Percentiles rank a stretch among this genome's conserved stretches.
phyloP scores from a whole-genome alignment of 2,329 filamentous ascomycete species.

The Boeremia exigua region DNA sequence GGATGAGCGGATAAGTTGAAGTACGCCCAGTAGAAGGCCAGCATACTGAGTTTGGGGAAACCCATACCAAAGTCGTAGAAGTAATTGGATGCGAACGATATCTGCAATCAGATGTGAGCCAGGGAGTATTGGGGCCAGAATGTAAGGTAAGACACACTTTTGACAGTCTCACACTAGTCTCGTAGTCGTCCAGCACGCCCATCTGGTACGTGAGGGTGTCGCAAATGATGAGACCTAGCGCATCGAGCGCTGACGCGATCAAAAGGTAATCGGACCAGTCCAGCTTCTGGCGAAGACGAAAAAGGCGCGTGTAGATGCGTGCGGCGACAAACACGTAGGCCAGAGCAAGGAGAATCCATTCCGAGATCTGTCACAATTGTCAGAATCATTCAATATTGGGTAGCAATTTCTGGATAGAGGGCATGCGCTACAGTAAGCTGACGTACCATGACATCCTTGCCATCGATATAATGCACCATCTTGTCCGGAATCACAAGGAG shows the following conservation, averaged over 20 bases:
- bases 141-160: slow-evolving; percentile 15
- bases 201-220: slow-evolving; percentile 27
- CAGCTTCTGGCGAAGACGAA: slow-evolving; percentile 23
- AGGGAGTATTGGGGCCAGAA: background rate
- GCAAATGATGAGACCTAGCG: slow-evolving; percentile 24
- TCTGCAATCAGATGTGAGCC: slow-evolving; percentile 9
- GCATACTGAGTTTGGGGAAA: slow-evolving; percentile 34
- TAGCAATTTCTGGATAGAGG: background rate
- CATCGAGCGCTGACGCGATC: slow-evolving; percentile 22
- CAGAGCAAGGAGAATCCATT: slow-evolving; percentile 27
- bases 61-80: slow-evolving; percentile 36
- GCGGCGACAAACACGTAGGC: slow-evolving; percentile 27
- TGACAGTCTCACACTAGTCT: slow-evolving; percentile 25
- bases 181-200: slow-evolving; percentile 28
- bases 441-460: slow-evolving; percentile 27
- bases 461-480: slow-evolving; percentile 25
- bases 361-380: slow-evolving; percentile 19
- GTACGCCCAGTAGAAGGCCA: slow-evolving; percentile 32
- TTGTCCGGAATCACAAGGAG: background rate
- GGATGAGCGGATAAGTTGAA: slow-evolving; percentile 27
- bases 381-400: background rate
- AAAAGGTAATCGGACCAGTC: slow-evolving; percentile 26
- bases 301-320: slow-evolving; percentile 23
- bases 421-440: background rate
- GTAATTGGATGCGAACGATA: slow-evolving; percentile 33